Conservation (phyloP, 2,329 filamentous ascomycete genomes). For the Leptographium procerum region DNA sequence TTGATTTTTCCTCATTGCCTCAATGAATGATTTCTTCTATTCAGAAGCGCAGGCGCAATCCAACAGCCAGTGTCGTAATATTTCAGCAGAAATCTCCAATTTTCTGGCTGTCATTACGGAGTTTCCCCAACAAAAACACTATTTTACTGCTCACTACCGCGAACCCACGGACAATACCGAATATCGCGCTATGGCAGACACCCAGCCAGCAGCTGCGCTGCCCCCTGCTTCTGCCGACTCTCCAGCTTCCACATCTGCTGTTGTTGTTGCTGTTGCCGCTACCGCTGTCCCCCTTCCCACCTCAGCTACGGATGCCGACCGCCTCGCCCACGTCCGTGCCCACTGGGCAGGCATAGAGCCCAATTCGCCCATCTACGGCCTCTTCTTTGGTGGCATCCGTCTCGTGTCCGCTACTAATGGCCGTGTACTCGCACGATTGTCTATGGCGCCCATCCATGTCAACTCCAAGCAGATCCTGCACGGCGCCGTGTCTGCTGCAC, state of each 20-base stretch:
- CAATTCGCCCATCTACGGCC: slow-evolving; percentile 41
- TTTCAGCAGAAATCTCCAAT: too few relatives aligned
- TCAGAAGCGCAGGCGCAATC: too few relatives aligned
- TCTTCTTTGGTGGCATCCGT: slow-evolving; percentile 35
- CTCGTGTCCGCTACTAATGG: slow-evolving; percentile 35
- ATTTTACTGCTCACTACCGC: not conserved
- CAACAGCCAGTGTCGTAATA: not conserved
- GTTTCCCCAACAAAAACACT: not conserved
- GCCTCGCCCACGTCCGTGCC: slow-evolving; percentile 16
- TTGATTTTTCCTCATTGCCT: too few relatives aligned
- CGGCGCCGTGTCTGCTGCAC: slow-evolving; percentile 58
- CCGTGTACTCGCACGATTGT: slow-evolving; percentile 34
- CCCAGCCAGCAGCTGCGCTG: not conserved
- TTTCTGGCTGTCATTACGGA: not conserved
- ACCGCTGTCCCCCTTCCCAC: not conserved
- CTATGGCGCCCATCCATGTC: slow-evolving; percentile 44
- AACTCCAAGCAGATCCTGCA: slow-evolving; percentile 59
- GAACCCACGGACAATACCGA: too few relatives aligned
- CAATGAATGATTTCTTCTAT: too few relatives aligned
- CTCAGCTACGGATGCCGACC: not conserved
- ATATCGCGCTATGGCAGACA: not conserved
- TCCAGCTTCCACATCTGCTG: too few relatives aligned
- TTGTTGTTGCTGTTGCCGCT: too few relatives aligned
- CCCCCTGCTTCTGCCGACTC: not conserved
- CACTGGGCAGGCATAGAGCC: slow-evolving; percentile 26